A percentile compares a stretch with the other conserved stretches of the same genome.
Evolutionary conservation across 2,329 filamentous ascomycete genomes (phyloP).

Genomic region (Colletotrichum chrysophilum): DNA sequence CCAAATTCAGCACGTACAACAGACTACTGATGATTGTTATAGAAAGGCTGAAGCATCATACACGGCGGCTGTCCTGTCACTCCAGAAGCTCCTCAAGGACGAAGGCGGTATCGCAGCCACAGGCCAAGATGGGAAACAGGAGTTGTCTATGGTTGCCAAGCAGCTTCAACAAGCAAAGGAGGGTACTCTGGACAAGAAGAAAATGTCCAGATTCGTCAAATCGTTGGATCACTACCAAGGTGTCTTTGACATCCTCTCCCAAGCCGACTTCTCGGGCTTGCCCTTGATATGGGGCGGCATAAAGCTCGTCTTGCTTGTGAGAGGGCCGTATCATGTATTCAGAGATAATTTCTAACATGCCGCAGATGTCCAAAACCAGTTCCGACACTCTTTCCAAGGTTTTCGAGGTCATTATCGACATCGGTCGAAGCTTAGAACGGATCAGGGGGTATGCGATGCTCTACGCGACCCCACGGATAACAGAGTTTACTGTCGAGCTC

Average conservation of each 20-base stretch:
- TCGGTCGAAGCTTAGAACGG: conserved; percentile 27
- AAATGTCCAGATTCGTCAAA: conserved; percentile 25
- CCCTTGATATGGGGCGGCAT: conserved; percentile 29
- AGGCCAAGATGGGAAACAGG: conserved; percentile 13
- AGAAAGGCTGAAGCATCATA: conserved; percentile 24
- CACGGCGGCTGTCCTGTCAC: conserved; percentile 22
- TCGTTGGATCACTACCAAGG: conserved; percentile 27
- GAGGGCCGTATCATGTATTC: neutral
- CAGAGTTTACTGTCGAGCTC: conserved; percentile 28
- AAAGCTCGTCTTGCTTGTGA: conserved; percentile 22
- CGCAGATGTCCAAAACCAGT: conserved; percentile 28
- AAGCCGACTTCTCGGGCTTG: conserved; percentile 28
- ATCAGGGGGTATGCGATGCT: conserved; percentile 26
- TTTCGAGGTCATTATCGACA: conserved; percentile 29
- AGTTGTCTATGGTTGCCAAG: conserved; percentile 22
- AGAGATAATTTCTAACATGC: neutral
- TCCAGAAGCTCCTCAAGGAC: conserved; percentile 23
- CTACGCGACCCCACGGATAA: conserved; percentile 28
- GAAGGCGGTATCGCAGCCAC: conserved; percentile 19
- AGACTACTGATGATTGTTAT: neutral
- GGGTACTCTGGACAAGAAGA: conserved; percentile 16
- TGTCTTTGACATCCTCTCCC: conserved; percentile 30
- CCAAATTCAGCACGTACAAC: neutral
- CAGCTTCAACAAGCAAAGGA: conserved; percentile 15
- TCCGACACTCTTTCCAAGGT: conserved; percentile 26